Evolutionary conservation across 2,329 filamentous ascomycete genomes (phyloP).

Genomic region (Trichoderma lentiforme): DNA sequence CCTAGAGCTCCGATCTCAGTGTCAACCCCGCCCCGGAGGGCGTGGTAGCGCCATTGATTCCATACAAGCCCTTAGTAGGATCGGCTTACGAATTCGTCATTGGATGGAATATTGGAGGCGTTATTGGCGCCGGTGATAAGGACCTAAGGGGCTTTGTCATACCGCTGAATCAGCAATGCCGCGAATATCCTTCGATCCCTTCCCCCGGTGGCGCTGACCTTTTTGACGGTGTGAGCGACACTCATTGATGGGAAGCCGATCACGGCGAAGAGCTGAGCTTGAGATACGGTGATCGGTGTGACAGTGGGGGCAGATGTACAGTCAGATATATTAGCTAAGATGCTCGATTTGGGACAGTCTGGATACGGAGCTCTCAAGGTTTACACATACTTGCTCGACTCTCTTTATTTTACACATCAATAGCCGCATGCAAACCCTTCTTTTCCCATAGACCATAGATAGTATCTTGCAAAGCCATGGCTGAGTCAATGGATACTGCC

Average conservation of each 20-base stretch:
- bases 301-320: not conserved
- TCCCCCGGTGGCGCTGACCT: not conserved
- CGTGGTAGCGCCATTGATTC: constrained; percentile 1
- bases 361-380: not conserved
- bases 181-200: not conserved
- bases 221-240: not conserved
- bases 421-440: not conserved
- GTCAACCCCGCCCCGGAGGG: not conserved
- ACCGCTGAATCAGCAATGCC: constrained; percentile 14
- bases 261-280: not conserved
- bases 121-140: not conserved
- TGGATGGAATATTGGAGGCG: not conserved
- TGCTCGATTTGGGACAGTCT: not conserved
- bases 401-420: not conserved
- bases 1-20: not conserved
- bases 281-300: not conserved
- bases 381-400: not conserved
- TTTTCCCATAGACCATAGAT: accelerated
- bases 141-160: not conserved
- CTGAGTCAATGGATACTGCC: not conserved
- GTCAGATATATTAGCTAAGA: not conserved
- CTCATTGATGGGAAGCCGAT: not conserved
- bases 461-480: not conserved
- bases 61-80: not conserved
- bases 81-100: not conserved